Base-by-base conservation (phyloP, 2,329 filamentous ascomycete species). In the Cercospora zeina region DNA sequence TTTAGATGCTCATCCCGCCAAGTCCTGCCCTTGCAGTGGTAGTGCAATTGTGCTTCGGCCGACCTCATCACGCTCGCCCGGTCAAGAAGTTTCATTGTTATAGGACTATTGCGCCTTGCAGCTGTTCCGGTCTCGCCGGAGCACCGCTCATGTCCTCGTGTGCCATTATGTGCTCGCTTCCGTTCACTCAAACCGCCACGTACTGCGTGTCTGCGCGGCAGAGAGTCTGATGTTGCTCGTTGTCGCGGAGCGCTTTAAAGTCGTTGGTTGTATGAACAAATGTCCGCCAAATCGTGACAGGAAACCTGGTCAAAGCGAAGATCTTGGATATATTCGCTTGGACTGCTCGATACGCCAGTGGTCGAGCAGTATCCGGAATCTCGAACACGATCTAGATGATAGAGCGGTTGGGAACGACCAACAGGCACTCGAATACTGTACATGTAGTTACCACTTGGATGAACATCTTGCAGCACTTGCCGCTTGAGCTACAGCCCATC, bases 211-310 rank as follows among this genome's bases (percentile, higher is more conserved):
- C 49, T 53, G n/a, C 27, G 49, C 30, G 5, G 30, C 49, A 21
- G 49, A 53, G 27, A 53, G 49, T 11, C 24, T 49, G 7, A 21
- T 21, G 7, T 14, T 34, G 49, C 49, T 53, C 49, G 34, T 53
- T 53, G 49, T 53, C 31, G 27, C 49, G 49, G n/a, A 53, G 49
- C 27, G 21, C 42, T 49, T n/a, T 14, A 31, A 16, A 31, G 31
- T 3, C 9, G 11, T 3, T 7, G 31, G 4, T 19, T 14, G 30
- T 6, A 19, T 5, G 24, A 27, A 27, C 11, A 1, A 5, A 9
- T 27, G 21, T 49, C 11, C 14, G 42, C 11, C 21, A 47, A 45
- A 13, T 11, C 27, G 13, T 34, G 31, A 34, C 31, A 10, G 11
- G 4, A 13, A 34, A 34, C 4, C 4, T 10, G 2, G 31, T 10